Evolutionary conservation across 495 filamentous ascomycete species (phyloP), one percentile per base, ranked within the genome.

Genomic region (Annulohypoxylon stygium): DNA sequence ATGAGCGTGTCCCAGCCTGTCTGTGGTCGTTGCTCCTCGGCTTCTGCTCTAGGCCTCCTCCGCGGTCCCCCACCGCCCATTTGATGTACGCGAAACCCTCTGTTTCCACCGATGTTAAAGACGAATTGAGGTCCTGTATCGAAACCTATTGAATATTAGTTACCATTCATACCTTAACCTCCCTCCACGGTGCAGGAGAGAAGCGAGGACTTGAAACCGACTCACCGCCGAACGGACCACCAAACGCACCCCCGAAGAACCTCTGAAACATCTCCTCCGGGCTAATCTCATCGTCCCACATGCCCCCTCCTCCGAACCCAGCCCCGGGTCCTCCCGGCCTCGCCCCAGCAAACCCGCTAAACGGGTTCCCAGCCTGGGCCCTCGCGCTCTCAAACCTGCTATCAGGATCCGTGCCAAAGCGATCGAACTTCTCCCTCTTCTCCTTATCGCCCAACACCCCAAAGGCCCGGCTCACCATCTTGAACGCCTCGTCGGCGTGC

Each of bases 401-500:
- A 78, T 98, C 95, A 9, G 96, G 95, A 77, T 99, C 96, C 8
- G 91, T 93, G 55, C 96, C 96, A 78, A 91, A 97, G 53, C 88
- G 88, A 79, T 98, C 96, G 78, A 87, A 99, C 73, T 90, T 92
- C 8, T 90, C 86, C 73, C 93, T 92, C 87, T 99, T 98, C 63
- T 98, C 94, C 74, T 91, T 86, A 81, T 99, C 96, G 54, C 93
- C 96, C 51, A 99, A 88, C 47, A 98, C 89, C 79, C 96, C 92
- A 82, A 98, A 98, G 34, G 96, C 96, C 67, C 93, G 89, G 60
- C 93, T 91, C 3, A 99, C 93, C 92, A 97, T 95, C 83, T 98
- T 98, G 82, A 99, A 99, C 23, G 96, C 96, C 83, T 99, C 96
- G 81, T 97, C 96, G 62, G 96, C 95, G 37, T 95, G 91, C 33